Percentiles rank a stretch among this genome's conserved stretches.
phyloP scores from a whole-genome alignment of 2,329 filamentous ascomycete genomes.

The Macrophomina phaseolina region DNA sequence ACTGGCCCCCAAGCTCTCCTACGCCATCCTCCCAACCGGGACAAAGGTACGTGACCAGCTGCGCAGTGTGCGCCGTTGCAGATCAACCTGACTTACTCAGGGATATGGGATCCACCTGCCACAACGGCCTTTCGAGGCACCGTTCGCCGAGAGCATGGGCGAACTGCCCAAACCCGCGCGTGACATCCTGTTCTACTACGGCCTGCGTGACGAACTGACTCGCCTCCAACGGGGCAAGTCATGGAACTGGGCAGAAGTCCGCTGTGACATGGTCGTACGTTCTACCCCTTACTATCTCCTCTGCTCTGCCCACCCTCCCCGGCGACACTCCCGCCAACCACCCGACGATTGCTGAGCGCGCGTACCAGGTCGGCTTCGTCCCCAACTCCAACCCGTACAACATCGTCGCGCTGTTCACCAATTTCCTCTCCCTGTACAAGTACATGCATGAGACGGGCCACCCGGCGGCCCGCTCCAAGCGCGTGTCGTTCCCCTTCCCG shows the following conservation, averaged over 20 bases:
- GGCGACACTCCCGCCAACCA: not conserved
- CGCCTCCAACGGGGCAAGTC: not conserved
- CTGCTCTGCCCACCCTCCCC: not conserved
- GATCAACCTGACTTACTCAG: not conserved
- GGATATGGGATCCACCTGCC: constrained; percentile 34
- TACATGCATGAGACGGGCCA: not conserved
- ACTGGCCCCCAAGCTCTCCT: constrained; percentile 37
- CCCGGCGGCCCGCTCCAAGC: not conserved
- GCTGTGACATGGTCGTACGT: constrained; percentile 2
- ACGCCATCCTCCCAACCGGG: constrained; percentile 42
- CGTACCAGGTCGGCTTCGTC: constrained; percentile 1
- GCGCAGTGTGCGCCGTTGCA: constrained; percentile 13
- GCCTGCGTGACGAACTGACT: not conserved
- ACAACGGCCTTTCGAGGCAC: constrained; percentile 40
- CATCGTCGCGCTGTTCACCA: not conserved
- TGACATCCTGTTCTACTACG: constrained; percentile 2
- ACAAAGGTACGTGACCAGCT: constrained; percentile 35
- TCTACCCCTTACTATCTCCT: not conserved
- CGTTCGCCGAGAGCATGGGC: constrained; percentile 37
- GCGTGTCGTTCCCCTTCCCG: not conserved
- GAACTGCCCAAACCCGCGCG: not conserved
- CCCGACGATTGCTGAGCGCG: not conserved
- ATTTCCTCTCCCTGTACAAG: constrained; percentile 2
- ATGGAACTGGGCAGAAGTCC: constrained; percentile 1
- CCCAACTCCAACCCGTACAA: constrained; percentile 3